Base-by-base conservation (phyloP, 352 stramenopile genomes). In the Pythium insidiosum region DNA sequence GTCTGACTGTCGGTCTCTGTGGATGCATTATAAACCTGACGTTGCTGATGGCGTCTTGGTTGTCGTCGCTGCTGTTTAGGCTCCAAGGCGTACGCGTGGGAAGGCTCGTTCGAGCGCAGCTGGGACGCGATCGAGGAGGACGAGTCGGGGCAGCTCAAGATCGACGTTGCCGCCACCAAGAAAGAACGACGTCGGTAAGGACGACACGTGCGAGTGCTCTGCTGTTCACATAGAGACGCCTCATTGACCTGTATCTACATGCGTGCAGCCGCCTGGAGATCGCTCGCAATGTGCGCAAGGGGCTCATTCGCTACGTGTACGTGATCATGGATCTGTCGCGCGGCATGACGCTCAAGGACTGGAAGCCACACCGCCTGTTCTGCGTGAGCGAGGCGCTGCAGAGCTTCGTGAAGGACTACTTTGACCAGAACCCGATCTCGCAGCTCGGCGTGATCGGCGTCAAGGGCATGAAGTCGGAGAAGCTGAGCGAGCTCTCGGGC, bases 371-470 rank as follows among this genome's bases (percentile, higher is more conserved):
- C 50, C 81, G 81, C 5, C 53, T 89, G 5, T 70, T 60, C 15
- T 86, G 77, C 41, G 58, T 73, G 21, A 80, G 68, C 43, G 60
- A 76, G 10, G 75, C 84, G 35, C 43, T 93, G 43, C 74, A 91
- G 55, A 67, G 92, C 40, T 95, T 96, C 31, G 67, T 95, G 1
- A 81, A 81, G 43, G 78, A 95, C 58, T 97, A 94, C 55, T 97
- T 97, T 42, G 89, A 97, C 60, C 85, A 97, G 54, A 97, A 97
- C 50, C 90, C 90, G 25, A 94, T 97, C 49, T 95, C 84, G 24
- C 83, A 96, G 57, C 58, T 97, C 18, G 80, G 89, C 3, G 59
- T 97, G 21, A 86, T 97, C 43, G 78, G 86, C 26, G 93, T 94
- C 43, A 85, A 93, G 47, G 81, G 88, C 42, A 87, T 91, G 57